Conservation (phyloP, 2,329 filamentous ascomycete genomes). For the Nigrospora osmanthi region DNA sequence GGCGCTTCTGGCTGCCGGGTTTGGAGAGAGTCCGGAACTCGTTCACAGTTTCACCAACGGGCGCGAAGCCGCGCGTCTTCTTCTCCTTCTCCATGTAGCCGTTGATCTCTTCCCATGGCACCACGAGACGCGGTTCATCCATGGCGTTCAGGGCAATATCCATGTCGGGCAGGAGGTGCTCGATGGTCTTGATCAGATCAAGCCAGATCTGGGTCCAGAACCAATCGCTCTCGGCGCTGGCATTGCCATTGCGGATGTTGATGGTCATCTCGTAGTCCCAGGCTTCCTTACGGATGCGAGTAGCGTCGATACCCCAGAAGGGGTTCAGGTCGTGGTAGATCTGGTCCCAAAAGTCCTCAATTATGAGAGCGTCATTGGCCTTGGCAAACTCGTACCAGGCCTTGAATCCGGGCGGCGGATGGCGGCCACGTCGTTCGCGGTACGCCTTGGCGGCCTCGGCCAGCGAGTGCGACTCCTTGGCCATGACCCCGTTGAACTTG, state of each 20-base stretch:
- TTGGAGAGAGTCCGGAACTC: constrained; percentile 34
- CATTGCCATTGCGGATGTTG: constrained; percentile 44
- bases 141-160: constrained; percentile 59
- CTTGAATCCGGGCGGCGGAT: constrained; percentile 41
- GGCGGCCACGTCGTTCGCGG: constrained; percentile 35
- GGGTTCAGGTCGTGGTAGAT: constrained; percentile 44
- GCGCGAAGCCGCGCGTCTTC: constrained; percentile 33
- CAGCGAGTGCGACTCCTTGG: constrained; percentile 33
- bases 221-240: constrained; percentile 43
- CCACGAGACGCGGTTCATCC: constrained; percentile 59
- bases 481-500: constrained; percentile 27
- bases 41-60: constrained; percentile 33
- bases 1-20: constrained; percentile 24
- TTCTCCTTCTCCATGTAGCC: constrained; percentile 44
- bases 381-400: constrained; percentile 37
- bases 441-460: constrained; percentile 36
- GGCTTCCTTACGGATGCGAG: constrained; percentile 42
- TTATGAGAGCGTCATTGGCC: constrained; percentile 30
- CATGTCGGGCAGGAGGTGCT: constrained; percentile 55
- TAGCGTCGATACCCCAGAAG: constrained; percentile 45
- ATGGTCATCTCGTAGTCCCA: constrained; percentile 54
- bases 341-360: constrained; percentile 44
- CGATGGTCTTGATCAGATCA: constrained; percentile 43
- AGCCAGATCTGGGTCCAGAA: constrained; percentile 53
- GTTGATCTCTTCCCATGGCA: constrained; percentile 55